phyloP scores from a whole-genome alignment of 148 eudicot genomes.

The Persicaria tinctoria region DNA sequence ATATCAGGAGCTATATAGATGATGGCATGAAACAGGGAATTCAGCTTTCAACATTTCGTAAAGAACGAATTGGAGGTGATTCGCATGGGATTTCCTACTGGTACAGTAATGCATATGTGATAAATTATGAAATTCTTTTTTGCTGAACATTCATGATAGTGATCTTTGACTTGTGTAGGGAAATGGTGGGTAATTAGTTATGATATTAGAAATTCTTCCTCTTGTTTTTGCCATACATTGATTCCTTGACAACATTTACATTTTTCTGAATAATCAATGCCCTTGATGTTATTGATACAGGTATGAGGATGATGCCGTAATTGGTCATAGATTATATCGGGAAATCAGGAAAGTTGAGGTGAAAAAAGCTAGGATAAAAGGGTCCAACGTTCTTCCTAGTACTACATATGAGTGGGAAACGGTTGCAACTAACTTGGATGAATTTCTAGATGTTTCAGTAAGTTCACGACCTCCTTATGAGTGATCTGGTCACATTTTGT shows the following conservation, averaged over 20 bases:
- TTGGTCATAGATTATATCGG: slow-evolving; percentile 91
- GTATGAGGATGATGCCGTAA: slow-evolving; percentile 90
- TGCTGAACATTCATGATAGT: neutral
- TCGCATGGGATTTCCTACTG: slow-evolving; percentile 89
- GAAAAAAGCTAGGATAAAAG: slow-evolving; percentile 73
- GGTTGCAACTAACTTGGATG: slow-evolving; percentile 95
- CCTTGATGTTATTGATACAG: slow-evolving; percentile 27
- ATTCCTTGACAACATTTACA: neutral
- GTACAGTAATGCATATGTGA: slow-evolving; percentile 31
- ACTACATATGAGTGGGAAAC: slow-evolving; percentile 87
- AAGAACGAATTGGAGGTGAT: slow-evolving; percentile 91
- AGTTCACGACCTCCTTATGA: slow-evolving; percentile 23
- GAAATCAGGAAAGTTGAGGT: slow-evolving; percentile 73
- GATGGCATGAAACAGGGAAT: slow-evolving; percentile 66
- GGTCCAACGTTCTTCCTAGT: slow-evolving; percentile 58
- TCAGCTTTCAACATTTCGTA: slow-evolving; percentile 73
- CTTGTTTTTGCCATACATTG: neutral
- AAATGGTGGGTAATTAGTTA: neutral
- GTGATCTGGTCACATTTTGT: neutral
- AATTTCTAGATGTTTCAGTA: slow-evolving; percentile 88
- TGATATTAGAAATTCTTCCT: neutral
- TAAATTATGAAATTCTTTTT: neutral
- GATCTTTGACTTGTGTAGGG: neutral
- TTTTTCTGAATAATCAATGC: neutral
- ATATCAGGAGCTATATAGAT: slow-evolving; percentile 83